Conservation (phyloP, 257 asterid genomes). For the Solanum tarijense region DNA sequence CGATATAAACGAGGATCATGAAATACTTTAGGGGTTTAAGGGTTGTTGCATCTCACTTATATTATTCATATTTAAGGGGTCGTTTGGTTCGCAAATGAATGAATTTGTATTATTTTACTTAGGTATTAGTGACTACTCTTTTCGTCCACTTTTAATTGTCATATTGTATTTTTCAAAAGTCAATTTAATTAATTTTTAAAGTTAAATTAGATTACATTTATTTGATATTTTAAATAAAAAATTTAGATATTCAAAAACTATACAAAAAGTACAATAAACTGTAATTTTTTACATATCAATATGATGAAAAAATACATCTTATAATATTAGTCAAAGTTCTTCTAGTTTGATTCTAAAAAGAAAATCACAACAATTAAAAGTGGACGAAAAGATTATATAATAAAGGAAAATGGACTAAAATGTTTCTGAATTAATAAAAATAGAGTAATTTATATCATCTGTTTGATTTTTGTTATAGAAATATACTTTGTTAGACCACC, state of each 20-base stretch:
- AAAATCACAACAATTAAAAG: too few relatives aligned
- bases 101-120: too few relatives aligned
- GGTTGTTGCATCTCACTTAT: neutral
- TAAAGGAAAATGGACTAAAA: neutral
- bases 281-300: too few relatives aligned
- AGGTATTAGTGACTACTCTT: neutral
- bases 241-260: too few relatives aligned
- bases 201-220: too few relatives aligned
- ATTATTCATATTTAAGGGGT: neutral
- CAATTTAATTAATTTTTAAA: too few relatives aligned
- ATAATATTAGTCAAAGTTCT: neutral
- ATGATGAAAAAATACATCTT: too few relatives aligned
- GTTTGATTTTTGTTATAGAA: neutral
- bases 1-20: neutral
- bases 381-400: neutral
- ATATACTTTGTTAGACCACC: neutral
- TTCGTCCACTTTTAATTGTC: too few relatives aligned
- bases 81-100: neutral
- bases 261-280: too few relatives aligned
- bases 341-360: too few relatives aligned
- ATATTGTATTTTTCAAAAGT: too few relatives aligned
- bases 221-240: too few relatives aligned
- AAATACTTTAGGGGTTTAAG: neutral
- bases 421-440: neutral
- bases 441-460: neutral